A percentile compares a stretch with the other conserved stretches of the same genome.
phyloP scores from a whole-genome alignment of 2,329 filamentous ascomycete genomes.

The Ambrosiella cleistominuta region DNA sequence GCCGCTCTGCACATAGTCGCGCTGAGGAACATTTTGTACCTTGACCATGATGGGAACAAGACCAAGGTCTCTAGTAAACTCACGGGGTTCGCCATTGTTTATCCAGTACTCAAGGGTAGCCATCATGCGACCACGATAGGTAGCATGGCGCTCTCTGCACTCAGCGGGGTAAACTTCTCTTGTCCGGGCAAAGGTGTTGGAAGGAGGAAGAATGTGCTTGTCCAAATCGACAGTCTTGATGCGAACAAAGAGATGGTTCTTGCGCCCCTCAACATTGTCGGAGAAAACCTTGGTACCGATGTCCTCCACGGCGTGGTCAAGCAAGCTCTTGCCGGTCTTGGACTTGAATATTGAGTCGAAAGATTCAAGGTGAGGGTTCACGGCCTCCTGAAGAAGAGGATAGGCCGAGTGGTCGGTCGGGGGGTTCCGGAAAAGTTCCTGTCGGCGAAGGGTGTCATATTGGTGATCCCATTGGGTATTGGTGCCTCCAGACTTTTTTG shows the following conservation, averaged over 20 bases:
- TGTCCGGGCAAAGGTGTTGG: constrained; percentile 70
- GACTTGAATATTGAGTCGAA: constrained; percentile 69
- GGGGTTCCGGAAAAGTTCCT: constrained; percentile 76
- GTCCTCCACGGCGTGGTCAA: constrained; percentile 64
- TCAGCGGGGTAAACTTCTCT: constrained; percentile 81
- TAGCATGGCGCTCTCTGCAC: constrained; percentile 81
- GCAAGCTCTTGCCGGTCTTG: constrained; percentile 18
- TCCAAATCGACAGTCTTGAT: constrained; percentile 70
- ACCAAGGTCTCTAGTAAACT: constrained; percentile 71
- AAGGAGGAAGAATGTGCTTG: constrained; percentile 59
- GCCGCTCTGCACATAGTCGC: neutral
- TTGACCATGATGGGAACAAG: constrained; percentile 86
- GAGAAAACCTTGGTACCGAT: constrained; percentile 81
- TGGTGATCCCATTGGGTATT: constrained; percentile 64
- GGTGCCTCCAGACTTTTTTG: constrained; percentile 26
- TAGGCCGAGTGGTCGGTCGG: constrained; percentile 78
- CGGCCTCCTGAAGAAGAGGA: constrained; percentile 67
- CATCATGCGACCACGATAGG: constrained; percentile 74
- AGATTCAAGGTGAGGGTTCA: constrained; percentile 82
- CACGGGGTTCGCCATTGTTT: constrained; percentile 70
- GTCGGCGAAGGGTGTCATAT: constrained; percentile 70
- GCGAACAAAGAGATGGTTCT: constrained; percentile 61
- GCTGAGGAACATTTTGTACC: constrained; percentile 28
- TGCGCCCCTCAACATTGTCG: constrained; percentile 46
- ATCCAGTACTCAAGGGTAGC: constrained; percentile 71